Conservation (phyloP, 176 grass and related monocot species). For the Canna indica region DNA sequence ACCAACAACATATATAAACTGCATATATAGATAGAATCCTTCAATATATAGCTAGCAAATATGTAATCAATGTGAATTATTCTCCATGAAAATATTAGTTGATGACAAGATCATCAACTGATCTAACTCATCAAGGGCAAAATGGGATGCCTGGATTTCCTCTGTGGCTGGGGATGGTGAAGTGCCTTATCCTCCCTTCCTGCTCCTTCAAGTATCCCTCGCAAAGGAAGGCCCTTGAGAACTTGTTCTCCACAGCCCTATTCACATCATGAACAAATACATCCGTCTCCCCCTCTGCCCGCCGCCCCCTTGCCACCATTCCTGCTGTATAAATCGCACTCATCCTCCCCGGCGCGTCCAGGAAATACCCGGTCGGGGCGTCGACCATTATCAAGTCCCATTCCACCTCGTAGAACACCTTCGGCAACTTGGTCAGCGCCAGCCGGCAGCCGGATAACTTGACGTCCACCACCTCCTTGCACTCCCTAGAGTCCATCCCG, state of each 20-base stretch:
- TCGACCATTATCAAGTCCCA: slow-evolving; percentile 3
- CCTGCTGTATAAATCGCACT: neutral
- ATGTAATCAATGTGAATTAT: no score
- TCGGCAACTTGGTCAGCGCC: neutral
- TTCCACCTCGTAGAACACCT: neutral
- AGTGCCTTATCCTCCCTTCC: neutral
- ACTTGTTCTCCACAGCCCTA: neutral
- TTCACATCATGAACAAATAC: neutral
- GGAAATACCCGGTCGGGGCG: neutral
- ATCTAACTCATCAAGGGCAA: neutral
- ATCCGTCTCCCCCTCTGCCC: neutral
- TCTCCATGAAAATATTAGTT: no score
- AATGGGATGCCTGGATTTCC: neutral
- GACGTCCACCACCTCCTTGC: neutral
- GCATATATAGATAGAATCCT: no score
- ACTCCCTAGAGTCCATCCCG: neutral
- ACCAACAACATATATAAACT: no score
- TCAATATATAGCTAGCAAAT: no score
- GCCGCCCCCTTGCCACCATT: neutral
- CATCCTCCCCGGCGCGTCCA: neutral
- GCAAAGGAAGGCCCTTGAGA: neutral
- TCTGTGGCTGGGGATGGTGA: neutral
- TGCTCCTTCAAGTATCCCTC: neutral
- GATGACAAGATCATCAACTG: neutral
- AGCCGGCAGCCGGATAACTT: neutral